Percentiles rank a stretch among this genome's conserved stretches.
phyloP scores from a whole-genome alignment of 192 early-diverging fungal species.

The Linnemannia zychae region DNA sequence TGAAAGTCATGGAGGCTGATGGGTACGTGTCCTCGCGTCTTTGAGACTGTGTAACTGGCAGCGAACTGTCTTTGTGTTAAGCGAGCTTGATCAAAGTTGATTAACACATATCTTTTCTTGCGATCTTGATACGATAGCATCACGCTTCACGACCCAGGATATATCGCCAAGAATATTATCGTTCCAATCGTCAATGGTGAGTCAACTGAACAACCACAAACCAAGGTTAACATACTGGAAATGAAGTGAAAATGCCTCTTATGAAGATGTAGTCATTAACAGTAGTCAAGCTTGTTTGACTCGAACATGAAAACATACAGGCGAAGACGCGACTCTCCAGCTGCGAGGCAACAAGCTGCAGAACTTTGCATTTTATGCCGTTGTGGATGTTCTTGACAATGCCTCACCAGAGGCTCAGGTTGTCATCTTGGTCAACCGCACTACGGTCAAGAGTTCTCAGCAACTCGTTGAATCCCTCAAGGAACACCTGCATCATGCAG shows the following conservation, averaged over 20 bases:
- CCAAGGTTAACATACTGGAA: no score
- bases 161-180: constrained; percentile 16
- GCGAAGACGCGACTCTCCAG: constrained; percentile 31
- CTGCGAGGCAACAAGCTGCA: constrained; percentile 22
- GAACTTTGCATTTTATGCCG: constrained; percentile 15
- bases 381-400: constrained; percentile 26
- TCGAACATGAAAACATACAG: not conserved
- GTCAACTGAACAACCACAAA: not conserved
- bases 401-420: constrained; percentile 14
- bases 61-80: not conserved
- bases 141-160: not conserved
- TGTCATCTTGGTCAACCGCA: constrained; percentile 24
- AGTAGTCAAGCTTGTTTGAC: not conserved
- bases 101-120: not conserved
- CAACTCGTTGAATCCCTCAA: constrained; percentile 11
- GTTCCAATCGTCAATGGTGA: not conserved
- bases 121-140: not conserved
- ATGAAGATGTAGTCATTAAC: not conserved
- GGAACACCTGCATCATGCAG: constrained; percentile 8
- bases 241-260: not conserved
- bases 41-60: no score
- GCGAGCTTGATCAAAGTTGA: not conserved
- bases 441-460: constrained; percentile 23
- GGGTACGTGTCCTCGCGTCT: constrained; percentile 28
- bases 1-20: constrained; percentile 16